Conservation (phyloP, 441 rosid species). For the Gossypium armourianum region DNA sequence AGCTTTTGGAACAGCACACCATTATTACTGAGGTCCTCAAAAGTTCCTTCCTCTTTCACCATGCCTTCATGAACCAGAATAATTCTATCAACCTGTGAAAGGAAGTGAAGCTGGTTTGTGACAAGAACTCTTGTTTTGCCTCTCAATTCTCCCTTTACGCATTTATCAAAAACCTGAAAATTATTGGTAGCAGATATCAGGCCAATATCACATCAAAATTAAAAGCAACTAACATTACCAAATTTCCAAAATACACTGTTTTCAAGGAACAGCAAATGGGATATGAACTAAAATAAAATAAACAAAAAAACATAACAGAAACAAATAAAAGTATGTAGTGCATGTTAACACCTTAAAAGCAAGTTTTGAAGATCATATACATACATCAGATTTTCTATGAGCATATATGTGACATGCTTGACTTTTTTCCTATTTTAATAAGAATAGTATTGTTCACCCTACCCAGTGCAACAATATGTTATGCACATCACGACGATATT, state of each 20-base stretch:
- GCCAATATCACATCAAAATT: constrained; percentile 3
- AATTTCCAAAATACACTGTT: background rate
- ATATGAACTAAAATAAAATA: background rate
- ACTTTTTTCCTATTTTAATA: background rate
- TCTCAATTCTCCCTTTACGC: constrained; percentile 66
- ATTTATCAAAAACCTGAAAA: constrained; percentile 76
- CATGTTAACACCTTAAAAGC: background rate
- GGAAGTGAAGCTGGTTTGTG: constrained; percentile 88
- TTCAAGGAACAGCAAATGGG: background rate
- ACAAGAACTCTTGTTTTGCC: constrained; percentile 90
- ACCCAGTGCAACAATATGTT: background rate
- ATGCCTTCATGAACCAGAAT: constrained; percentile 71
- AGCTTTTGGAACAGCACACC: constrained; percentile 70
- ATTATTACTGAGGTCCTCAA: constrained; percentile 60
- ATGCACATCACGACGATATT: background rate
- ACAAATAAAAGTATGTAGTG: background rate
- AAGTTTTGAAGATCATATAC: background rate
- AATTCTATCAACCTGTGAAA: constrained; percentile 81
- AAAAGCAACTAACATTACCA: constrained; percentile 6
- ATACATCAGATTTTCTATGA: background rate
- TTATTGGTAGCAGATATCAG: constrained; percentile 17
- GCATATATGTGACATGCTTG: background rate
- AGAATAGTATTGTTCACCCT: background rate
- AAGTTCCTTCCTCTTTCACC: constrained; percentile 85
- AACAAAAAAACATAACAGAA: background rate